Evolutionary conservation across 768 basidiomycete species (phyloP).

Genomic region (Cubamyces lactineus): DNA sequence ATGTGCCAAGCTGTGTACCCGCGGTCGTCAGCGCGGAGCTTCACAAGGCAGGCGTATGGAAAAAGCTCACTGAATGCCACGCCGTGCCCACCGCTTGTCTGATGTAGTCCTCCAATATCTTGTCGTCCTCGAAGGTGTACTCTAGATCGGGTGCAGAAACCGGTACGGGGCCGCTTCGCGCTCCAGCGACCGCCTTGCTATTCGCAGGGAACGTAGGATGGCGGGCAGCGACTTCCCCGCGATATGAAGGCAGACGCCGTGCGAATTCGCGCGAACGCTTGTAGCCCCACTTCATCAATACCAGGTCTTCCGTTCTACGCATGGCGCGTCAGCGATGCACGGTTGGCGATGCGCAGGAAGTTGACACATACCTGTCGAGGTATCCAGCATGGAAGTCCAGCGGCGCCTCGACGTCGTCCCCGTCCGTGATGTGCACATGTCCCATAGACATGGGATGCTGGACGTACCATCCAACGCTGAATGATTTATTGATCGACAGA

Average conservation of each 20-base stretch:
- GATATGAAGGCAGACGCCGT: slow-evolving; percentile 52
- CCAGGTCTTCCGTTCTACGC: slow-evolving; percentile 39
- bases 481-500: slow-evolving; percentile 32
- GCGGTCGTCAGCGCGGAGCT: neutral
- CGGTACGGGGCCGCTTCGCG: slow-evolving; percentile 28
- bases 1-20: slow-evolving; percentile 56
- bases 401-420: slow-evolving; percentile 43
- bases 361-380: slow-evolving; percentile 44
- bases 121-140: slow-evolving; percentile 41
- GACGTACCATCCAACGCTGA: slow-evolving; percentile 36
- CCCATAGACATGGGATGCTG: slow-evolving; percentile 52
- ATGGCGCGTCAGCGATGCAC: neutral
- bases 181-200: slow-evolving; percentile 29
- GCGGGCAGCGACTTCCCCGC: slow-evolving; percentile 34
- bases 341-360: neutral
- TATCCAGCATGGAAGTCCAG: slow-evolving; percentile 50
- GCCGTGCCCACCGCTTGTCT: slow-evolving; percentile 33
- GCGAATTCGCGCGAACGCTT: slow-evolving; percentile 58
- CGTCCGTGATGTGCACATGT: slow-evolving; percentile 50
- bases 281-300: slow-evolving; percentile 53
- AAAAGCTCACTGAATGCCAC: slow-evolving; percentile 37
- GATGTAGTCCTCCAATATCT: slow-evolving; percentile 36
- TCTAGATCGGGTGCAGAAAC: slow-evolving; percentile 35
- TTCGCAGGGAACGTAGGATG: slow-evolving; percentile 38
- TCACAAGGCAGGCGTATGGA: neutral